These are phyloP conservation scores for Mycena capillaripes DNA, from an alignment of 768 basidiomycete species.

Conservation along the genomic window DNA sequence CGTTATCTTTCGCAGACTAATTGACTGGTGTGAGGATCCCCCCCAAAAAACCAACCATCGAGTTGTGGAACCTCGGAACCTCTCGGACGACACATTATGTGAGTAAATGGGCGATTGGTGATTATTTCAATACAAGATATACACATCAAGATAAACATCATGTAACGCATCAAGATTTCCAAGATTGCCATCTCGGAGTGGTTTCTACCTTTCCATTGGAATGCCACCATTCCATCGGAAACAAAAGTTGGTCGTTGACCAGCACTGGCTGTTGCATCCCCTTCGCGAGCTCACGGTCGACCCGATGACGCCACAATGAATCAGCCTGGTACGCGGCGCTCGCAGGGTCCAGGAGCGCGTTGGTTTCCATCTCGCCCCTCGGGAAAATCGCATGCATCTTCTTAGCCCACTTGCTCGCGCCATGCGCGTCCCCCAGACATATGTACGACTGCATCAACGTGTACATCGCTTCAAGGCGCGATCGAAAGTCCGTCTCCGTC, in stretches of 20 bases:
- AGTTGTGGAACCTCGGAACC: too few species aligned
- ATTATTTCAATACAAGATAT: too few species aligned
- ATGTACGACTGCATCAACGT: conserved; percentile 20
- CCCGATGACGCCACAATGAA: conserved; percentile 13
- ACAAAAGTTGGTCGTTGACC: background rate
- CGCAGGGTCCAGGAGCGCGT: conserved; percentile 6
- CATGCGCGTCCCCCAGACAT: conserved; percentile 19
- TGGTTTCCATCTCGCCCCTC: background rate
- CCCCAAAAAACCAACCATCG: too few species aligned
- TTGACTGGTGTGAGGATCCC: too few species aligned
- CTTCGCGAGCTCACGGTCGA: background rate
- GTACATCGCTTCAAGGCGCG: background rate
- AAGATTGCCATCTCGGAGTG: too few species aligned
- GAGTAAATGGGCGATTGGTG: too few species aligned
- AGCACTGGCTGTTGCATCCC: background rate
- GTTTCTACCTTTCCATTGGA: too few species aligned
- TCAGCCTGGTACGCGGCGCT: conserved; percentile 4
- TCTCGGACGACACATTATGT: too few species aligned
- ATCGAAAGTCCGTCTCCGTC: background rate
- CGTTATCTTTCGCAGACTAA: background rate
- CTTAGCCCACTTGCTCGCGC: conserved; percentile 26
- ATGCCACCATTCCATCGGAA: conserved; percentile 10
- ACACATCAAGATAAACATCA: too few species aligned
- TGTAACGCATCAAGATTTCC: too few species aligned
- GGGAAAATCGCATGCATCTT: conserved; percentile 32